Evolutionary conservation across 345 rosid species (phyloP).

Genomic region (Gynandropsis gynandra): DNA sequence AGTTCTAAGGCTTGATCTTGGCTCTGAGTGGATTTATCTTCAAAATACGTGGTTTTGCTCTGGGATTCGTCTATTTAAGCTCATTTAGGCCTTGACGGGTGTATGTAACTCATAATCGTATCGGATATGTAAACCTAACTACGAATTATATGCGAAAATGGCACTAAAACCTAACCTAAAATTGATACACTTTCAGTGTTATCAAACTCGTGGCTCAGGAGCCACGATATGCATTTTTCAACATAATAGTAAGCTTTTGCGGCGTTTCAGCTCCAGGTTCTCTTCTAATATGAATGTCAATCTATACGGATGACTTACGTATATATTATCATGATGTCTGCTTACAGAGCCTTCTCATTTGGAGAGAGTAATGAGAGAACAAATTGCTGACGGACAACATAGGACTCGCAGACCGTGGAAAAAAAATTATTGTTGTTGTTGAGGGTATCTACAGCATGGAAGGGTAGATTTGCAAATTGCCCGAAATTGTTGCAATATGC

Average conservation of each 20-base stretch:
- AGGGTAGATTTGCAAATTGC: conserved; percentile 85
- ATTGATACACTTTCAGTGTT: too few species aligned
- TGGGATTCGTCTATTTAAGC: too few species aligned
- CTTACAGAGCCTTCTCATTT: conserved; percentile 78
- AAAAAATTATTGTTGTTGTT: conserved; percentile 74
- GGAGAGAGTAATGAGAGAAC: conserved; percentile 88
- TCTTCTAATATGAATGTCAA: background rate
- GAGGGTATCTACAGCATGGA: conserved; percentile 99
- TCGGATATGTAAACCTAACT: too few species aligned
- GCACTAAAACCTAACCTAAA: too few species aligned
- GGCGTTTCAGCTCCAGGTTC: background rate
- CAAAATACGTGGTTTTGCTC: too few species aligned
- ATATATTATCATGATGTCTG: conserved; percentile 13
- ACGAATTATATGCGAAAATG: too few species aligned
- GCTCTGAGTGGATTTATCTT: too few species aligned
- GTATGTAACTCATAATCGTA: too few species aligned
- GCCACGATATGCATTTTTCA: conserved; percentile 70
- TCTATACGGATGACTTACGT: conserved; percentile 7
- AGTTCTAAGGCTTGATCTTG: too few species aligned
- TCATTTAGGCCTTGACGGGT: too few species aligned
- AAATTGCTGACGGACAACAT: conserved; percentile 89
- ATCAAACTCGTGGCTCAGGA: conserved; percentile 83
- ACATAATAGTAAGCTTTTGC: conserved; percentile 50
- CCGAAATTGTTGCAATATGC: conserved; percentile 85
- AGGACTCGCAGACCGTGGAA: conserved; percentile 95